Percentiles rank a stretch among this genome's conserved stretches.
phyloP scores from a whole-genome alignment of 441 rosid species.

The Bruguiera hainesii region DNA sequence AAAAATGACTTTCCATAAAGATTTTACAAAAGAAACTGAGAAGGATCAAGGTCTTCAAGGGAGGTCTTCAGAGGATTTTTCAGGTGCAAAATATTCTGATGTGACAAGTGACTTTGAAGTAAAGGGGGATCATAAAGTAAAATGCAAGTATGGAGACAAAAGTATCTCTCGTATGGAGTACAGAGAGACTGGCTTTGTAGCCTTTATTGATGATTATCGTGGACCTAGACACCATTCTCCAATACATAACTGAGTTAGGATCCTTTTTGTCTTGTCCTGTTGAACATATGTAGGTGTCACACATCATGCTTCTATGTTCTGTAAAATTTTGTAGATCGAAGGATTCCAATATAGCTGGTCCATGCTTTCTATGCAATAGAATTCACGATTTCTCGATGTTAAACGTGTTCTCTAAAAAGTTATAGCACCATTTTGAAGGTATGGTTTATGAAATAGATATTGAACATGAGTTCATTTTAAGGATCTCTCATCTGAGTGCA shows the following conservation, averaged over 20 bases:
- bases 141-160: conserved; percentile 19
- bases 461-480: not conserved
- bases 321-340: conserved; percentile 15
- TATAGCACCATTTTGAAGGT: not conserved
- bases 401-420: not conserved
- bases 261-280: conserved; percentile 12
- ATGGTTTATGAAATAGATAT: conserved; percentile 2
- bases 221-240: conserved; percentile 46
- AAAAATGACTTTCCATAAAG: conserved; percentile 27
- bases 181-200: conserved; percentile 30
- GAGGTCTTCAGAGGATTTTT: conserved; percentile 23
- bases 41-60: conserved; percentile 2
- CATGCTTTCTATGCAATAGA: not conserved
- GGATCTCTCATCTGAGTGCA: conserved; percentile 22
- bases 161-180: conserved; percentile 13
- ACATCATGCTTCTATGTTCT: conserved; percentile 1
- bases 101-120: conserved; percentile 32
- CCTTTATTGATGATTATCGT: conserved; percentile 42
- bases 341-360: conserved; percentile 13
- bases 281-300: not conserved
- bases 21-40: conserved; percentile 5
- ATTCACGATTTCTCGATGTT: not conserved
- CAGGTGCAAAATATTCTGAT: conserved; percentile 49
- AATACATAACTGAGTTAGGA: conserved; percentile 34
- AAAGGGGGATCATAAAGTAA: conserved; percentile 19